Base-by-base conservation (phyloP, 441 rosid genomes). In the Aleurites moluccanus region DNA sequence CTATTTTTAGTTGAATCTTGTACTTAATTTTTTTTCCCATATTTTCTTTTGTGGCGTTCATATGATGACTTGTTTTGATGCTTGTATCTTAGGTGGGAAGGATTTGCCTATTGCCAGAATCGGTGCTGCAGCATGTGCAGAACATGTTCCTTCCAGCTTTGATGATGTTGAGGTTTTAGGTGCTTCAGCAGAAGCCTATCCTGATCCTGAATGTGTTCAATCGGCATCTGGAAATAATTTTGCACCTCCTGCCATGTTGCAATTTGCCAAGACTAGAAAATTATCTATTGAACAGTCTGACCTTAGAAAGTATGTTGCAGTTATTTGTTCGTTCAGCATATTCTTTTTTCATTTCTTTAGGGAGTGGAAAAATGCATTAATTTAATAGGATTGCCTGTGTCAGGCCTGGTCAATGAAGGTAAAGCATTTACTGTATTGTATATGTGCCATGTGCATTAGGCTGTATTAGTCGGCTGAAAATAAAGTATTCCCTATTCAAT, bases 201-300 rank as follows among this genome's bases (percentile, higher is more conserved):
- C 83, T 67, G 98, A 93, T 83, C 84, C 88, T 70, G 98, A 92
- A 73, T 82, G 81, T 76, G 80, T 86, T 75, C 98, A 91, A 70
- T 83, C 96, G 47, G 81, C 75, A 71, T 80, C 91, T 80, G 95
- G 90, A 77, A 90, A 82, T 83, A 88, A 80, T 81, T 86, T 87
- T 83, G 85, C 83, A 15, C 82, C 88, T 65, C 83, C 94, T 77
- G 82, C 97, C 49, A 81, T 92, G 90, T 80, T 96, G 78, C 98
- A 92, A 70, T 96, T 96, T 75, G 96, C 98, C 28, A 96, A 92
- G 84, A 87, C 97, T 15, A 90, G 98, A 85, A 96, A 94, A 82
- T 84, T 96, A 77, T 92, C 98, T 3, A 76, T 88, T 64, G 99
- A 96, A 82, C 93, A 92, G 62, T 84, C 98, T 59, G 99, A 96